phyloP scores from a whole-genome alignment of 176 grass and related monocot species.

The Avena eriantha region DNA sequence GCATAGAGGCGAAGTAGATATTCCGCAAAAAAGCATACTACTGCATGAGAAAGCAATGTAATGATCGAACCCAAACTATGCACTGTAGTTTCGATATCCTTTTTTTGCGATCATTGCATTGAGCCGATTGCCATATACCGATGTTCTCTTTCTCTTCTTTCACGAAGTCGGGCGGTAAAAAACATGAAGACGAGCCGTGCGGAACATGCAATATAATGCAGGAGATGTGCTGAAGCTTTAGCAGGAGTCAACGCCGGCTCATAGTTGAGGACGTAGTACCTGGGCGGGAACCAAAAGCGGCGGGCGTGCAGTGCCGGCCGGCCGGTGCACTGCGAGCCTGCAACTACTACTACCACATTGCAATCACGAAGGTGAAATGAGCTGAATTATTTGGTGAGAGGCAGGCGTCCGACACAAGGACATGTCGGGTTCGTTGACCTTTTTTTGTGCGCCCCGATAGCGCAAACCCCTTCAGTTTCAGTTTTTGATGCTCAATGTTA shows the following conservation, averaged over 20 bases:
- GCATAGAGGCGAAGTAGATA: too few relatives aligned
- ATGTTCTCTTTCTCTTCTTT: neutral
- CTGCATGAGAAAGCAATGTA: too few relatives aligned
- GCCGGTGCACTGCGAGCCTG: neutral
- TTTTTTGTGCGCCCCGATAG: neutral
- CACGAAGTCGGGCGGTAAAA: neutral
- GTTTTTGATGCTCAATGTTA: neutral
- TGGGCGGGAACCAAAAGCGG: slow-evolving; percentile 3
- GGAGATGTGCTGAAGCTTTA: neutral
- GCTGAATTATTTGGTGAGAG: slow-evolving; percentile 18
- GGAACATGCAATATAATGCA: too few relatives aligned
- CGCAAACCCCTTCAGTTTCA: neutral
- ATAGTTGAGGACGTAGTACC: slow-evolving; percentile 9
- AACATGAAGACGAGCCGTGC: neutral
- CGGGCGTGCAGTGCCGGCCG: neutral
- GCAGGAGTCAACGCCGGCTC: neutral
- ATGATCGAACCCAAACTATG: neutral
- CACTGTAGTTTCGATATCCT: neutral
- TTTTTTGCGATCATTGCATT: slow-evolving; percentile 9
- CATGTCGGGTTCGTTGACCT: neutral
- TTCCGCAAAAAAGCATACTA: too few relatives aligned
- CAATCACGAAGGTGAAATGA: neutral
- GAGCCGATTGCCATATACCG: too few relatives aligned
- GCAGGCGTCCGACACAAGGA: neutral
- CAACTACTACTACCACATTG: neutral